phyloP scores from a whole-genome alignment of 1,284 basidiomycete species.

The Cutaneotrichosporon curvatum region DNA sequence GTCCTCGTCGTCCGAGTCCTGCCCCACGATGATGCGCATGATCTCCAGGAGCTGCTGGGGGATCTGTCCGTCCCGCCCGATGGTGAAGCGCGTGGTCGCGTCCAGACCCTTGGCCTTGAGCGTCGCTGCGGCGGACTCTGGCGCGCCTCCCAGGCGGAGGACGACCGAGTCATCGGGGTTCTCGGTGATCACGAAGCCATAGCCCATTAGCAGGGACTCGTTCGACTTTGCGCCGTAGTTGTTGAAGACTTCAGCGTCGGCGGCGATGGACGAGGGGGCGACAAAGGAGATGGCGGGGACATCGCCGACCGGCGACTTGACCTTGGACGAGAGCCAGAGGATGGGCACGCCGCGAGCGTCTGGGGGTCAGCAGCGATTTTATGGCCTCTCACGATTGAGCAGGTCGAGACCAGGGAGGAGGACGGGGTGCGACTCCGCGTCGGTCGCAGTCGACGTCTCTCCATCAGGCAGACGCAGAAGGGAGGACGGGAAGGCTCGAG shows the following conservation, averaged over 20 bases:
- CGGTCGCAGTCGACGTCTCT: constrained; percentile 7
- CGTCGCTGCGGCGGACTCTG: constrained; percentile 12
- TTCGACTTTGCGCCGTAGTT: constrained; percentile 62
- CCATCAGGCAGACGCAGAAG: constrained; percentile 54
- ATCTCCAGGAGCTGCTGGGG: constrained; percentile 59
- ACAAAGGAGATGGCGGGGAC: constrained; percentile 27
- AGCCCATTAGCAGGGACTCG: constrained; percentile 75
- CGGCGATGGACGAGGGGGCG: constrained; percentile 34
- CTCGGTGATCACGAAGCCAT: constrained; percentile 67
- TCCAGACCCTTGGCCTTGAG: constrained; percentile 26
- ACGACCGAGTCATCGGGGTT: constrained; percentile 80
- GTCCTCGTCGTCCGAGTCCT: constrained; percentile 57
- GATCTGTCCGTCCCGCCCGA: constrained; percentile 55
- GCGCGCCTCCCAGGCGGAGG: constrained; percentile 59
- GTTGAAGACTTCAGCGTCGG: constrained; percentile 67
- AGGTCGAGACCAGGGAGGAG: constrained; percentile 78
- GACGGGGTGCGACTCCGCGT: constrained; percentile 58
- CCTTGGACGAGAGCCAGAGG: constrained; percentile 62
- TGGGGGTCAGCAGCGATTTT: neutral
- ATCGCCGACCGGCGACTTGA: constrained; percentile 19
- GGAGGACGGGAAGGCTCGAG: constrained; percentile 78
- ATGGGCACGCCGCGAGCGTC: constrained; percentile 59
- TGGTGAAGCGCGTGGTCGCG: constrained; percentile 52
- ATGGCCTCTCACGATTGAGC: constrained; percentile 59
- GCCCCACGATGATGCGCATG: constrained; percentile 40